phyloP scores from a whole-genome alignment of 2,329 filamentous ascomycete genomes.

The Aspergillus quadrilineatus region DNA sequence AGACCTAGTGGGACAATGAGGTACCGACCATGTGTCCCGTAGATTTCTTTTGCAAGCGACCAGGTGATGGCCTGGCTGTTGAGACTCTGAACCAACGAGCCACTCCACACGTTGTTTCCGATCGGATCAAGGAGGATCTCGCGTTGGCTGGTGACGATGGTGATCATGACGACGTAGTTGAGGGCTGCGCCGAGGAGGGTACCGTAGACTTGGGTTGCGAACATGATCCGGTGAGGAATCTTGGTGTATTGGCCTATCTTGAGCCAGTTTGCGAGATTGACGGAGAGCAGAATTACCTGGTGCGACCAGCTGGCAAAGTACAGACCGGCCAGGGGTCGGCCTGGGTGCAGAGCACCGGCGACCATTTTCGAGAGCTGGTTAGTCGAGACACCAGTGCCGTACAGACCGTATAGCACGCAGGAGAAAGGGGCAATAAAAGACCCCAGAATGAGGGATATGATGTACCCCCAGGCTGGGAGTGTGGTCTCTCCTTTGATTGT shows the following conservation, averaged over 20 bases:
- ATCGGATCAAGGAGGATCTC: conserved; percentile 48
- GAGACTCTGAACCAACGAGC: conserved; percentile 49
- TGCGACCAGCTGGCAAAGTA: conserved; percentile 33
- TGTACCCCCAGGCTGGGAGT: conserved; percentile 50
- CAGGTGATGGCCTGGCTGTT: conserved; percentile 40
- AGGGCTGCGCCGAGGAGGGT: conserved; percentile 55
- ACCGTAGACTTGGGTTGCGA: conserved; percentile 57
- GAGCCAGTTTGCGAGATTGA: conserved; percentile 25
- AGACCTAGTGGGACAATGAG: conserved; percentile 53
- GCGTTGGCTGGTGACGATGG: conserved; percentile 52
- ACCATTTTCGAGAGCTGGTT: conserved; percentile 31
- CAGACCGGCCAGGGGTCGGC: conserved; percentile 25
- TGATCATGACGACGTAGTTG: conserved; percentile 58
- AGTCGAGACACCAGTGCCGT: conserved; percentile 21
- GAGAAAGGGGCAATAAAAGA: conserved; percentile 51
- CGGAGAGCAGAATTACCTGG: conserved; percentile 27
- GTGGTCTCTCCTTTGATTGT: conserved; percentile 50
- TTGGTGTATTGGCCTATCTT: conserved; percentile 44
- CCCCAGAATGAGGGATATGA: conserved; percentile 45
- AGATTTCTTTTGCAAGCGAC: conserved; percentile 56
- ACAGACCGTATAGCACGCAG: conserved; percentile 22
- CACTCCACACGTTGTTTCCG: conserved; percentile 55
- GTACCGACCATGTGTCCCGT: conserved; percentile 47
- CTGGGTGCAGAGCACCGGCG: conserved; percentile 25
- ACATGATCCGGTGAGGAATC: conserved; percentile 57